A percentile compares a stretch with the other conserved stretches of the same genome.
These are phyloP conservation scores for Calcarisporium arbuscula DNA, from an alignment of 2,329 filamentous ascomycete genomes.

Conservation along the genomic window DNA sequence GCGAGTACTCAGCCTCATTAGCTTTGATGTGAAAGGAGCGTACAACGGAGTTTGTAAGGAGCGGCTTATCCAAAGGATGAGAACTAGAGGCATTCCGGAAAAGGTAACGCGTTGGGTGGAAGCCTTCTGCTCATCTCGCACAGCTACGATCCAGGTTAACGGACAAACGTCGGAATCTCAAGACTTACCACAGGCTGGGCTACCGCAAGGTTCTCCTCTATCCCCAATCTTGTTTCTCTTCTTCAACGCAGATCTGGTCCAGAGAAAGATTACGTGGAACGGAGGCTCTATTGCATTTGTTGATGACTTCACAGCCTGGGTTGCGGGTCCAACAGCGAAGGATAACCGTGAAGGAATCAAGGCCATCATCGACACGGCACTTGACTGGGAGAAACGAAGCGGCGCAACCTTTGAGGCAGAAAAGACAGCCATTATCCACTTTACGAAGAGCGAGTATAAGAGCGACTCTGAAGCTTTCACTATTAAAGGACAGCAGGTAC, in stretches of 20 bases:
- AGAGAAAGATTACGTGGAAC: not conserved
- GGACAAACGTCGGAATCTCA: too few species aligned
- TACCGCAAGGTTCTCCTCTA: constrained; percentile 26
- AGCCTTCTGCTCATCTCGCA: too few species aligned
- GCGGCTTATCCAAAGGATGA: too few species aligned
- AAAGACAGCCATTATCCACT: constrained; percentile 19
- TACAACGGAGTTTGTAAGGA: too few species aligned
- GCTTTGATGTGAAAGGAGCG: too few species aligned
- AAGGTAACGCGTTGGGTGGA: too few species aligned
- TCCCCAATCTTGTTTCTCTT: constrained; percentile 30
- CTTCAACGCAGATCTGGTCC: constrained; percentile 12
- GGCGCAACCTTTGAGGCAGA: constrained; percentile 18
- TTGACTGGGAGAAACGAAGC: constrained; percentile 18
- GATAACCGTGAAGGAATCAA: constrained; percentile 17
- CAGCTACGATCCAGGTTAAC: too few species aligned
- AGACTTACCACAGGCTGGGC: constrained; percentile 15
- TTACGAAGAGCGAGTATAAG: constrained; percentile 9
- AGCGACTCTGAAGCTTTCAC: constrained; percentile 4
- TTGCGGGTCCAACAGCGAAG: constrained; percentile 14
- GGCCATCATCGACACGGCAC: constrained; percentile 15
- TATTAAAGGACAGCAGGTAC: constrained; percentile 7
- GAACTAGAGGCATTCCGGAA: too few species aligned
- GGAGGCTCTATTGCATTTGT: constrained; percentile 9
- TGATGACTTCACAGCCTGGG: constrained; percentile 20
- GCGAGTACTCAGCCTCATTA: too few species aligned